Conservation (phyloP, 1,139 yeast genomes). For the Magnusiomyces tetraspermus region DNA sequence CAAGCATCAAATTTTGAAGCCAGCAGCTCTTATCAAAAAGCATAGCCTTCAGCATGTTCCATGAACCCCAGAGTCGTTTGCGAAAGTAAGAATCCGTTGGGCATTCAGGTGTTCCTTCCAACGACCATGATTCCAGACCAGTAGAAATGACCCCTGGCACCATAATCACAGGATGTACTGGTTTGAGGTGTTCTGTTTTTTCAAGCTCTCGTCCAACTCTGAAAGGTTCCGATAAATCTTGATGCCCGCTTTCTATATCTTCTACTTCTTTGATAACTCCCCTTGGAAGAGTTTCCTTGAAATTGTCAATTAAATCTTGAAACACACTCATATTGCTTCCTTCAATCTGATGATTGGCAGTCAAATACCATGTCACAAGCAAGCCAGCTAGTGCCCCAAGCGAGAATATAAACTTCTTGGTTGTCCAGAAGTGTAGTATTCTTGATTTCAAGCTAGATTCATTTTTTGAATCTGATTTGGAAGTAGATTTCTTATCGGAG, state of each 20-base stretch:
- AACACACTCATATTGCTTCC: constrained; percentile 39
- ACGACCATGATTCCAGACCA: constrained; percentile 90
- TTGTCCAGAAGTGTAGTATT: background rate
- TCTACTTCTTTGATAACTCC: constrained; percentile 51
- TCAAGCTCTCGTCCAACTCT: constrained; percentile 71
- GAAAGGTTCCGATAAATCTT: constrained; percentile 34
- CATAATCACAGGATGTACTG: constrained; percentile 63
- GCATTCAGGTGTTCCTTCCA: constrained; percentile 64
- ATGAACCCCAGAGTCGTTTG: constrained; percentile 92
- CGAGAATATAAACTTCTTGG: background rate
- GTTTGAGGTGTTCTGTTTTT: constrained; percentile 29
- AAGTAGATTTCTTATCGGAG: background rate
- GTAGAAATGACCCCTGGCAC: constrained; percentile 96
- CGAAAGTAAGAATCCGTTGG: constrained; percentile 79
- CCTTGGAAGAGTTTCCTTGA: constrained; percentile 44
- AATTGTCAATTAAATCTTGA: constrained; percentile 39
- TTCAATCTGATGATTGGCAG: constrained; percentile 45
- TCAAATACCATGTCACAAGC: constrained; percentile 47
- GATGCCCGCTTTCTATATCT: constrained; percentile 39
- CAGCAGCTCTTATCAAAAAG: constrained; percentile 85
- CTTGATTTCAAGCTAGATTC: background rate
- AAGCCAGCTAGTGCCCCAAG: constrained; percentile 65
- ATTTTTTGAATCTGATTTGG: background rate
- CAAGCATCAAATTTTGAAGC: constrained; percentile 83
- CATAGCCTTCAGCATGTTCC: constrained; percentile 91